Conservation (phyloP, 179 eudicot species). For the Actinidia chinensis region DNA sequence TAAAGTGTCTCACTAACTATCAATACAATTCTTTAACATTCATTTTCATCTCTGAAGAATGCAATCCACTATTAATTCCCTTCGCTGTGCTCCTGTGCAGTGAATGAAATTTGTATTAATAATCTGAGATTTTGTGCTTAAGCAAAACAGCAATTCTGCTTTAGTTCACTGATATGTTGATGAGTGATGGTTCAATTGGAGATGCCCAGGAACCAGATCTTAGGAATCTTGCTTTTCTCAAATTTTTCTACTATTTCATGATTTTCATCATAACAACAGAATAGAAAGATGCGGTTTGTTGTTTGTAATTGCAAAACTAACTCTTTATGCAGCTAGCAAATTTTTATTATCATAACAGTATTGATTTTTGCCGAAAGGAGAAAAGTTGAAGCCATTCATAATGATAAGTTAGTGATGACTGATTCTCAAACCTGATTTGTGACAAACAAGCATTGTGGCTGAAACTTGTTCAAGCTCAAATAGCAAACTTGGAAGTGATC, state of each 20-base stretch:
- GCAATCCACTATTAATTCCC: not conserved
- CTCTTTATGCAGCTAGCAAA: not conserved
- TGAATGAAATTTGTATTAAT: not conserved
- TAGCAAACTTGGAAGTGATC: not conserved
- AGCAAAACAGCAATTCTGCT: not conserved
- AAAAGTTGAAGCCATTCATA: not conserved
- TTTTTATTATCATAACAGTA: not conserved
- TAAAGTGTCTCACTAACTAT: not conserved
- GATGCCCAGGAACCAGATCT: not conserved
- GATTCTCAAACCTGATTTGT: not conserved
- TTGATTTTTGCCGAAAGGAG: not conserved
- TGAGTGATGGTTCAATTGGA: not conserved
- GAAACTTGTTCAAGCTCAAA: slow-evolving; percentile 11
- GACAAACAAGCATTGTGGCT: not conserved
- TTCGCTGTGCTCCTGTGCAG: not conserved
- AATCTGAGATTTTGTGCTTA: not conserved
- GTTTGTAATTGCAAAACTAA: slow-evolving; percentile 2
- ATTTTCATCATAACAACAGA: not conserved
- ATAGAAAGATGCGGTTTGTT: not conserved
- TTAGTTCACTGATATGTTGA: not conserved
- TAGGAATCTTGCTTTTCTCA: not conserved
- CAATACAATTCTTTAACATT: not conserved
- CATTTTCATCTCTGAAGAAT: not conserved
- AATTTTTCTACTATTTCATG: not conserved
- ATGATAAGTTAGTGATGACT: slow-evolving; percentile 6